Percentiles rank a stretch among this genome's conserved stretches.
These are phyloP conservation scores for Dorcoceras hygrometricum DNA, from an alignment of 257 asterid genomes.

Conservation along the genomic window DNA sequence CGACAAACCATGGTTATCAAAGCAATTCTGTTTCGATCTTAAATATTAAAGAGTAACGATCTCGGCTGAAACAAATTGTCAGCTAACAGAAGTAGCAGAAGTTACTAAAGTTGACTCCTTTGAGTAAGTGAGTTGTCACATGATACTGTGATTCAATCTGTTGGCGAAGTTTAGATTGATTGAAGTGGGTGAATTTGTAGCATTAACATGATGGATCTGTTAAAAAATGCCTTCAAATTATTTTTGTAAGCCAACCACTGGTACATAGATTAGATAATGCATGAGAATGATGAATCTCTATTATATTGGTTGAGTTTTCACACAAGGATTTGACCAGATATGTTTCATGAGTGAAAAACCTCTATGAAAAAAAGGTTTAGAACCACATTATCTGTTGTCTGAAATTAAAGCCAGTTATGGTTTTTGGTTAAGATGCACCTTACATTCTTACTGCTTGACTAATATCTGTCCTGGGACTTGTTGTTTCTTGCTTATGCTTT, in stretches of 20 bases:
- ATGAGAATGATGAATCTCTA: too few relatives aligned
- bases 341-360: neutral
- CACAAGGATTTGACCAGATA: neutral
- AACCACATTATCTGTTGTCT: neutral
- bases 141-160: neutral
- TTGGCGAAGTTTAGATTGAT: neutral
- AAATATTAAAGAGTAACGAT: neutral
- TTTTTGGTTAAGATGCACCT: neutral
- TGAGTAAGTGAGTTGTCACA: too few relatives aligned
- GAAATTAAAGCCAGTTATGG: neutral
- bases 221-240: neutral
- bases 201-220: neutral
- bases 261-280: too few relatives aligned
- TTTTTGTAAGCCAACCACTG: neutral
- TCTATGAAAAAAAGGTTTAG: neutral
- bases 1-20: neutral
- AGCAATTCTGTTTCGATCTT: neutral
- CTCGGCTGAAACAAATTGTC: neutral
- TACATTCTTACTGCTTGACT: neutral
- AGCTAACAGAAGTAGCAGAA: neutral
- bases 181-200: neutral
- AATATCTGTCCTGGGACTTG: neutral
- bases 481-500: neutral
- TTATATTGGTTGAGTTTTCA: neutral
- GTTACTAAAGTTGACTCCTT: neutral